Percentiles rank a stretch among this genome's conserved stretches.
Evolutionary conservation across 345 rosid genomes (phyloP).

Genomic region (Bruguiera gymnorhiza): DNA sequence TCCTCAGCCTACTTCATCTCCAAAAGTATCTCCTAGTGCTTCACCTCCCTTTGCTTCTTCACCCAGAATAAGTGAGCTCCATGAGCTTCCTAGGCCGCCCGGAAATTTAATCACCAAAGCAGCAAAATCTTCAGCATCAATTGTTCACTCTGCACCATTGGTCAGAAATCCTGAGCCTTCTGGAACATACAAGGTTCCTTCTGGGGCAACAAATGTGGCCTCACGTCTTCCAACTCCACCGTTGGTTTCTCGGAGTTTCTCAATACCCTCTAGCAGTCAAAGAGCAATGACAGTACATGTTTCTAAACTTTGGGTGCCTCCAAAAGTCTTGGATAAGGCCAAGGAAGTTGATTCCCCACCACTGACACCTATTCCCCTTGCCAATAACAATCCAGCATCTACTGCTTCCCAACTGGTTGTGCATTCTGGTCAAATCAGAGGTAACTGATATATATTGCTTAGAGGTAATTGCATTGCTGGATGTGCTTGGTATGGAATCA

Average conservation of each 20-base stretch:
- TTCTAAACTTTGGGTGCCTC: slow-evolving; percentile 41
- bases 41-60: slow-evolving; percentile 84
- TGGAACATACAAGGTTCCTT: slow-evolving; percentile 34
- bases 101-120: slow-evolving; percentile 43
- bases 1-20: slow-evolving; percentile 55
- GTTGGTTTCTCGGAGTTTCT: slow-evolving; percentile 67
- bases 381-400: slow-evolving; percentile 34
- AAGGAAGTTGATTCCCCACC: slow-evolving; percentile 68
- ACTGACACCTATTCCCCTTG: slow-evolving; percentile 64
- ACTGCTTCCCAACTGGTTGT: slow-evolving; percentile 36
- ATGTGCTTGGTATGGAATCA: too few species aligned
- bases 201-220: slow-evolving; percentile 42
- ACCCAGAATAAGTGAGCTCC: slow-evolving; percentile 79
- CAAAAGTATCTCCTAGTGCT: slow-evolving; percentile 67
- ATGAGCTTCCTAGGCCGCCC: slow-evolving; percentile 96
- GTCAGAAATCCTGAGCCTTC: slow-evolving; percentile 59
- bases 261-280: slow-evolving; percentile 77
- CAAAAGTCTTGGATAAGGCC: slow-evolving; percentile 33
- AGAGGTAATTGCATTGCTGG: too few species aligned
- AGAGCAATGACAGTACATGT: slow-evolving; percentile 53
- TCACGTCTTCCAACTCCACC: slow-evolving; percentile 89
- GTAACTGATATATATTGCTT: slow-evolving; percentile 30
- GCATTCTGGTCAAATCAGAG: slow-evolving; percentile 66
- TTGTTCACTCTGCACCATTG: slow-evolving; percentile 90
- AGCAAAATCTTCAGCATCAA: slow-evolving; percentile 43